A percentile compares a stretch with the other conserved stretches of the same genome.
Evolutionary conservation across 805 yeast genomes (phyloP).

Genomic region (Starmerella vitae): DNA sequence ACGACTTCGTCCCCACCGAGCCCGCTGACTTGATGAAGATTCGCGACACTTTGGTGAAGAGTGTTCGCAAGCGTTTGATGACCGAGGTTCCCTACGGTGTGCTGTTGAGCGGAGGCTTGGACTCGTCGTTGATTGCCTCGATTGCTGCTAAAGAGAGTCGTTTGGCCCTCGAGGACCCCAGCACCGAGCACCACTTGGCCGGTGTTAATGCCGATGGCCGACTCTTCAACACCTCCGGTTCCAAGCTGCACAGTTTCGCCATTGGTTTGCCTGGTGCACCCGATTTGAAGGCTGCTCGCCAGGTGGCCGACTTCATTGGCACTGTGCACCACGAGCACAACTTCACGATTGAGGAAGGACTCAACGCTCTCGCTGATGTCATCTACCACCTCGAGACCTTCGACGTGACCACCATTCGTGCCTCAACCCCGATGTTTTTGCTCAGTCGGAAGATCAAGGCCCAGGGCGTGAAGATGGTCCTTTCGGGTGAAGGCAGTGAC

Average conservation of each 20-base stretch:
- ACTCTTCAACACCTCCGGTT: slow-evolving; percentile 45
- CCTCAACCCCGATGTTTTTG: slow-evolving; percentile 97
- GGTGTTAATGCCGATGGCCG: slow-evolving; percentile 88
- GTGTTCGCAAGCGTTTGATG: slow-evolving; percentile 98
- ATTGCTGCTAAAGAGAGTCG: slow-evolving; percentile 94
- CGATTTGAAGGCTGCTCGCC: slow-evolving; percentile 88
- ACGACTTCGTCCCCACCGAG: slow-evolving; percentile 52
- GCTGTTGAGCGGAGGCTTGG: slow-evolving; percentile 91
- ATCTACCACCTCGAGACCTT: slow-evolving; percentile 92
- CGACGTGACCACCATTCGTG: slow-evolving; percentile 97
- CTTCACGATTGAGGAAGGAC: slow-evolving; percentile 91
- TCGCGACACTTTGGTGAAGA: slow-evolving; percentile 73
- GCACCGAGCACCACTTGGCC: slow-evolving; percentile 53
- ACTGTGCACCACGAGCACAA: slow-evolving; percentile 97
- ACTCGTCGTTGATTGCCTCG: slow-evolving; percentile 89
- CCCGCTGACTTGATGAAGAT: slow-evolving; percentile 60
- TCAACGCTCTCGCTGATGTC: slow-evolving; percentile 89
- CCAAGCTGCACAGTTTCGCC: slow-evolving; percentile 87
- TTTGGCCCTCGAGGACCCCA: slow-evolving; percentile 57
- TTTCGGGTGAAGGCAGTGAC: slow-evolving; percentile 98
- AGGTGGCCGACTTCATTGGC: slow-evolving; percentile 92
- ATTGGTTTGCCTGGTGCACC: slow-evolving; percentile 97
- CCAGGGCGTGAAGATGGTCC: slow-evolving; percentile 98
- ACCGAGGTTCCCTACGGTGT: slow-evolving; percentile 99
- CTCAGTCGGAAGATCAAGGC: slow-evolving; percentile 95